phyloP scores from a whole-genome alignment of 768 basidiomycete genomes.

The Rhizopogon vulgaris region DNA sequence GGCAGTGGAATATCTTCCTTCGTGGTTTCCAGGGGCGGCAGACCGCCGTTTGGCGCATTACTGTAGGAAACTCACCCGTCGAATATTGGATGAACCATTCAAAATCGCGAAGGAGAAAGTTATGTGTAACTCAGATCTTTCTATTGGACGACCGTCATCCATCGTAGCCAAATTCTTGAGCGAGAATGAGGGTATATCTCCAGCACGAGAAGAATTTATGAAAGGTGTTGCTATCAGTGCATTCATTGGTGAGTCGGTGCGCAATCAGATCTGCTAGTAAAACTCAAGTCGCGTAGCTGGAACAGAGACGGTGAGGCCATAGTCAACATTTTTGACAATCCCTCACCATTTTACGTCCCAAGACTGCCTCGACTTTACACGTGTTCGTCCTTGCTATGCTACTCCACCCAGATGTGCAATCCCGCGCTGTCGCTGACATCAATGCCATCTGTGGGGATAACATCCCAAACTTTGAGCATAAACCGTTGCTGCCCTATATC shows the following conservation, averaged over 20 bases:
- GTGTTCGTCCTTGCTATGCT: slow-evolving; percentile 21
- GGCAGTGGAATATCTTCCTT: slow-evolving; percentile 6
- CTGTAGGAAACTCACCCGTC: background rate
- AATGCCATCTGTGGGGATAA: slow-evolving; percentile 17
- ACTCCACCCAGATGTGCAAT: slow-evolving; percentile 20
- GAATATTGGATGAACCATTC: slow-evolving; percentile 16
- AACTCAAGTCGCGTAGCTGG: slow-evolving; percentile 4
- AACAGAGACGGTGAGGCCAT: slow-evolving; percentile 14
- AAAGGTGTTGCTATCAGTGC: background rate
- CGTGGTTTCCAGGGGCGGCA: slow-evolving; percentile 7
- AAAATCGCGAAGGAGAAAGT: slow-evolving; percentile 18
- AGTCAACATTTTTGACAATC: background rate
- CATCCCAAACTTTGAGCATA: slow-evolving; percentile 21
- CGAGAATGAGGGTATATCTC: background rate
- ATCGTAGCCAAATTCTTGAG: background rate
- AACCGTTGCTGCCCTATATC: slow-evolving; percentile 18
- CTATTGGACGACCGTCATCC: background rate
- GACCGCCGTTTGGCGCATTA: background rate
- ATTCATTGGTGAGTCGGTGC: background rate
- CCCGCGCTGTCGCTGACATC: slow-evolving; percentile 19
- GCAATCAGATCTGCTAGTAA: background rate
- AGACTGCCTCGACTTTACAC: slow-evolving; percentile 13
- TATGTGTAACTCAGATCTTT: slow-evolving; percentile 8
- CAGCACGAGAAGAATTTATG: background rate
- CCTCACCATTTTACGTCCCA: background rate